Conservation (phyloP, 306 rosid species). For the Gastrolobium villosum region DNA sequence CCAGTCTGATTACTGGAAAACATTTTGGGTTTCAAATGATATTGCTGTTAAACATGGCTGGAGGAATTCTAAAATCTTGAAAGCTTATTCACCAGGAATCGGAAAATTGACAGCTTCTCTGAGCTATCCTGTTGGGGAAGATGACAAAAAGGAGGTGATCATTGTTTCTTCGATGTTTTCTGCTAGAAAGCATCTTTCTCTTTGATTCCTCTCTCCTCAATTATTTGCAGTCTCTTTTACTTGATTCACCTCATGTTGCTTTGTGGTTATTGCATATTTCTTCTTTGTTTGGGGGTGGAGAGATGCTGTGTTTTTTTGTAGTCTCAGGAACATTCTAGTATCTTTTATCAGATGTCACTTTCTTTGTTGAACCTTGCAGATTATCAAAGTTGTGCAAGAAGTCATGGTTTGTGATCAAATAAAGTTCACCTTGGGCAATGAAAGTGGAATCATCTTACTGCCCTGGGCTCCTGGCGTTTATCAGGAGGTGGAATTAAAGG, state of each 20-base stretch:
- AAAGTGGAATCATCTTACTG: constrained; percentile 65
- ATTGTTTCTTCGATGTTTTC: constrained; percentile 38
- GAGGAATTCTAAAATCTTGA: constrained; percentile 71
- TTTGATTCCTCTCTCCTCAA: constrained; percentile 4
- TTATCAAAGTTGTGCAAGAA: constrained; percentile 78
- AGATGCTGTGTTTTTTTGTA: constrained; percentile 38
- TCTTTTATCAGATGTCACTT: constrained; percentile 46
- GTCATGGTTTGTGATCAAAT: constrained; percentile 80
- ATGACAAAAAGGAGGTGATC: constrained; percentile 77
- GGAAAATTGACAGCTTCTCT: constrained; percentile 82
- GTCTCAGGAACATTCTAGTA: constrained; percentile 14
- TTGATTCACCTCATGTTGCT: constrained; percentile 29
- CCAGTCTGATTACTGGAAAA: constrained; percentile 65
- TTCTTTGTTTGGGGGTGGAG: background rate
- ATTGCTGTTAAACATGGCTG: constrained; percentile 68
- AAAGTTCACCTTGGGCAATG: constrained; percentile 62
- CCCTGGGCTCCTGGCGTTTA: constrained; percentile 89
- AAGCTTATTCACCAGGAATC: constrained; percentile 78
- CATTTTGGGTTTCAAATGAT: constrained; percentile 67
- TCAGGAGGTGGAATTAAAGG: constrained; percentile 87
- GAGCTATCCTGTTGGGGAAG: constrained; percentile 64
- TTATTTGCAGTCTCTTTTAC: constrained; percentile 18
- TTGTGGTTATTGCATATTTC: constrained; percentile 13
- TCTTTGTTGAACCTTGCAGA: constrained; percentile 50
- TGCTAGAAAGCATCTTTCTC: background rate